Evolutionary conservation across 2,329 filamentous ascomycete species (phyloP), one percentile per base, ranked within the genome.

Genomic region (Lachnellula willkommii): DNA sequence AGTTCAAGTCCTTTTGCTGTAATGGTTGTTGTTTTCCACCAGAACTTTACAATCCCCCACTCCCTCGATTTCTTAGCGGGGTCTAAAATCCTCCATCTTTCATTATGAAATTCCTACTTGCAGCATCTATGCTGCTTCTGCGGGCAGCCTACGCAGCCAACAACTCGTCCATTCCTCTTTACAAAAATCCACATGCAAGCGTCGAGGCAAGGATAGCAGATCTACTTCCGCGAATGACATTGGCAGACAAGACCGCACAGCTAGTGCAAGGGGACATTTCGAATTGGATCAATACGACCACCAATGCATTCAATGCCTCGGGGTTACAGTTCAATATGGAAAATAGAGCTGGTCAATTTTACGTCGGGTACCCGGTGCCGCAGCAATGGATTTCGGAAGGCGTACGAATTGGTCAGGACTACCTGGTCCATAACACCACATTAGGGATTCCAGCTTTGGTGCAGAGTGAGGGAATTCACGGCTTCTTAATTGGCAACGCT

Each of bases 391-490:
- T 90, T 47, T 78, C 80, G 26, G 75, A 80, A 20, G 83, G 83
- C 49, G 79, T 88, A 62, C 82, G 82, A 68, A 73, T 75, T 39
- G 88, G 77, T 3, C 87, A 90, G 65, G 84, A 89, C 52, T 90
- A 90, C 61, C 73, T 89, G 2, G 63, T 84, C 48, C 74, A 88
- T 17, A 82, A 86, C 60, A 88, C 84, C 1, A 83, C 80, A 1
- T 72, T 85, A 8, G 87, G 85, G 0, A 90, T 90, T 52, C 88
- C 88, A 6, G 83, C 87, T 1, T 78, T 89, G 62, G 82, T 88
- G 14, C 88, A 90, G 70, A 87, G 81, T 3, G 88, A 91, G 71
- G 86, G 83, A 39, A 86, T 90, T 46, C 87, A 90, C 65, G 88
- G 87, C 1, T 84, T 90, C 61, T 74, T 89, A 35, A 79, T 86